Evolutionary conservation across 1,139 yeast genomes (phyloP).

Genomic region (Saccharomyces hybrid): DNA sequence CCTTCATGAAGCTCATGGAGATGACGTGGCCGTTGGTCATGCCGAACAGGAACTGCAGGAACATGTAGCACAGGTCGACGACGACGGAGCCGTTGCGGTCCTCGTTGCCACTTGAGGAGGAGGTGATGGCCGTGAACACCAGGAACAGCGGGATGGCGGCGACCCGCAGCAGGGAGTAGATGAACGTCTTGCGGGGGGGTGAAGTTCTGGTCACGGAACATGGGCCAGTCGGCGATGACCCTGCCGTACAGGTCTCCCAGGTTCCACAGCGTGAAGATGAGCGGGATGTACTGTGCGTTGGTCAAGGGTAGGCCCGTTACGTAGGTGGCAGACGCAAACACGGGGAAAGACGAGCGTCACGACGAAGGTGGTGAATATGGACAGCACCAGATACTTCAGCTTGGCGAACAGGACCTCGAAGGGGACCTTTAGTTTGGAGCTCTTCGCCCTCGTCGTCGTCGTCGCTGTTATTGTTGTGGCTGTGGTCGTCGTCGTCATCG

Average conservation of each 20-base stretch:
- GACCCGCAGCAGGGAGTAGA: constrained; percentile 48
- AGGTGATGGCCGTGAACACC: constrained; percentile 45
- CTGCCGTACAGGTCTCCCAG: constrained; percentile 80
- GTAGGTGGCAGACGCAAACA: constrained; percentile 70
- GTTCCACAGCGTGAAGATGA: constrained; percentile 80
- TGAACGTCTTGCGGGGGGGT: constrained; percentile 35
- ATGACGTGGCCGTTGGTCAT: constrained; percentile 79
- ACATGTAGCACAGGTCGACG: constrained; percentile 61
- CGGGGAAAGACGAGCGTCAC: constrained; percentile 79
- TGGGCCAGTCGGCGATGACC: constrained; percentile 47
- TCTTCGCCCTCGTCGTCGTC: constrained; percentile 9
- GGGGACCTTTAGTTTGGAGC: constrained; percentile 20
- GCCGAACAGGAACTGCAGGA: constrained; percentile 72
- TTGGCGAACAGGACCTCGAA: constrained; percentile 45
- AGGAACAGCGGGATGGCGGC: constrained; percentile 57
- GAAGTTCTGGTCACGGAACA: constrained; percentile 17
- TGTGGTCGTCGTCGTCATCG: neutral
- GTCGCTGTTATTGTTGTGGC: neutral
- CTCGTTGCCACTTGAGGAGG: constrained; percentile 32
- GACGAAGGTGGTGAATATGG: constrained; percentile 71
- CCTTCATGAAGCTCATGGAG: constrained; percentile 74
- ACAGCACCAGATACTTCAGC: constrained; percentile 52
- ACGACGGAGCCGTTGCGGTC: constrained; percentile 27
- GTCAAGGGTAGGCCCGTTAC: constrained; percentile 31
- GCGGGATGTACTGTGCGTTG: constrained; percentile 55